A percentile compares a stretch with the other conserved stretches of the same genome.
These are phyloP conservation scores for Mrakia gelida DNA, from an alignment of 768 basidiomycete genomes.

Conservation along the genomic window DNA sequence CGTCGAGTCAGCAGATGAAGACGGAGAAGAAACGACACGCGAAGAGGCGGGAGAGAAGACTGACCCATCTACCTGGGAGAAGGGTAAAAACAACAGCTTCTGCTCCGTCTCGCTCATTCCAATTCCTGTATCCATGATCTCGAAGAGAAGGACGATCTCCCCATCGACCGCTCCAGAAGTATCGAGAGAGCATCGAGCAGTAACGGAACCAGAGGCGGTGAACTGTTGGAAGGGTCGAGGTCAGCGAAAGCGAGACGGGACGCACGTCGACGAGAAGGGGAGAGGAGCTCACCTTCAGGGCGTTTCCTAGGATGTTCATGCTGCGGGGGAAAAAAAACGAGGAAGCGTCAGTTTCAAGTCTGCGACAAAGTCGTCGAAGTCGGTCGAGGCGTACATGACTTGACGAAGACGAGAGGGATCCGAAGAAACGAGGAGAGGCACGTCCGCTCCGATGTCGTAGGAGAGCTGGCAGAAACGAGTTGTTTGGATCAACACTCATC, in stretches of 20 bases:
- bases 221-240: slow-evolving; percentile 43
- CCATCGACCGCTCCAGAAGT: slow-evolving; percentile 22
- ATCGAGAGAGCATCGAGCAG: slow-evolving; percentile 60
- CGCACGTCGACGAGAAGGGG: no score
- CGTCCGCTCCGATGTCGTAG: slow-evolving; percentile 46
- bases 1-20: background rate
- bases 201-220: slow-evolving; percentile 60
- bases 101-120: slow-evolving; percentile 64
- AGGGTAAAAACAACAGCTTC: slow-evolving; percentile 65
- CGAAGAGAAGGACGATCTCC: slow-evolving; percentile 47
- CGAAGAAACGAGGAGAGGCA: slow-evolving; percentile 67
- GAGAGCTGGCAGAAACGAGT: background rate
- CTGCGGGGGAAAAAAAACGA: background rate
- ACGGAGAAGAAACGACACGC: background rate
- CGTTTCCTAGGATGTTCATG: slow-evolving; percentile 74
- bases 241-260: no score
- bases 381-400: slow-evolving; percentile 46
- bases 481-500: no score
- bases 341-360: background rate
- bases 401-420: slow-evolving; percentile 72
- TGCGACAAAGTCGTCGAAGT: no score
- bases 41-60: background rate
- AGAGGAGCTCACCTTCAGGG: slow-evolving; percentile 48
- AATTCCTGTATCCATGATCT: slow-evolving; percentile 59
- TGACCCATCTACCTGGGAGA: slow-evolving; percentile 65